A percentile compares a stretch with the other conserved stretches of the same genome.
Evolutionary conservation across 1,139 yeast species (phyloP).

Genomic region (Zygoascus sp.): DNA sequence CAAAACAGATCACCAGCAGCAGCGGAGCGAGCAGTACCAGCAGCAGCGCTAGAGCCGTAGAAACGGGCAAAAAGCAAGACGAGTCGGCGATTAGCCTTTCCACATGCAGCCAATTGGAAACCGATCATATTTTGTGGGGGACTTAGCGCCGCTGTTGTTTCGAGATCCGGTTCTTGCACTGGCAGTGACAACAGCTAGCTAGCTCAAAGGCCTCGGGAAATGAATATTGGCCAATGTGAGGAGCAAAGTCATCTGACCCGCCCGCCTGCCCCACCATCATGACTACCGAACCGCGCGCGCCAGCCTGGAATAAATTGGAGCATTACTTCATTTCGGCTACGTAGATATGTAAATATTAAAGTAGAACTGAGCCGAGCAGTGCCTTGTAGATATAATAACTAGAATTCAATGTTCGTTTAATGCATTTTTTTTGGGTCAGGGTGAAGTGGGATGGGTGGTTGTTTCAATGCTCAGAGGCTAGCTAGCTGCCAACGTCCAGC

Average conservation of each 20-base stretch:
- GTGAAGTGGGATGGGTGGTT: no score
- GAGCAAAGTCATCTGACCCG: background rate
- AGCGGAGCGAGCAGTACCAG: no score
- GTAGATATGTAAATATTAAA: background rate
- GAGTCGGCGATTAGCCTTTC: background rate
- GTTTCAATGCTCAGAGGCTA: background rate
- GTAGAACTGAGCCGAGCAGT: background rate
- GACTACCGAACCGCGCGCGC: no score
- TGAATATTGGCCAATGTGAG: no score
- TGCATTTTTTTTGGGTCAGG: background rate
- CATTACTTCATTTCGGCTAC: background rate
- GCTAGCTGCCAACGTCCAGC: no score
- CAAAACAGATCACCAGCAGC: conserved; percentile 38
- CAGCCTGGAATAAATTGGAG: no score
- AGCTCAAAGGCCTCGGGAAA: no score
- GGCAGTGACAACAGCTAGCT: no score
- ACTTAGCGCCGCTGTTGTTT: background rate
- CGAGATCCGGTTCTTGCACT: background rate
- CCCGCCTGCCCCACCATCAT: no score
- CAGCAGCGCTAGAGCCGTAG: no score
- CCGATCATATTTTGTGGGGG: background rate
- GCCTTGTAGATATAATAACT: background rate
- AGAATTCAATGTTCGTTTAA: conserved; percentile 2
- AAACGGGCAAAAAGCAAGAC: background rate
- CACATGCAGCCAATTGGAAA: background rate